Evolutionary conservation across 208 protist species (phyloP).

Genomic region (Trypanosoma lewisi): DNA sequence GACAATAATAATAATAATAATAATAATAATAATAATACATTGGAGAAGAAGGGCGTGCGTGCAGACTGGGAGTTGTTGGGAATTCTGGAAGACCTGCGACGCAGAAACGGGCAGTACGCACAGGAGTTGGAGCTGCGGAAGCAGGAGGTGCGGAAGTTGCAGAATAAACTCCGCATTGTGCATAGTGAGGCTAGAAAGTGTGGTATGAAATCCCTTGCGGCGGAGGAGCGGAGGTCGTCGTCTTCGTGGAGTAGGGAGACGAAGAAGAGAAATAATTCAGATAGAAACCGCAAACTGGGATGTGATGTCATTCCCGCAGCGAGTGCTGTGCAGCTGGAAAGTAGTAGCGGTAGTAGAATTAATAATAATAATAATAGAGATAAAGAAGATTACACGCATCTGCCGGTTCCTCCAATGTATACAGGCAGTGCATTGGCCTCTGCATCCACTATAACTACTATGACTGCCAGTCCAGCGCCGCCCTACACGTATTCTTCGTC

Average conservation of each 20-base stretch:
- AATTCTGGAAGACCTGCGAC: too few relatives aligned
- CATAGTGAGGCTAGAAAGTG: slow-evolving; percentile 3
- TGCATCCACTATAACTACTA: neutral
- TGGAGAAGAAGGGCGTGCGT: too few relatives aligned
- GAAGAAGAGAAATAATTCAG: slow-evolving; percentile 1
- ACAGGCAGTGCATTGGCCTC: neutral
- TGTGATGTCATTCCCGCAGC: too few relatives aligned
- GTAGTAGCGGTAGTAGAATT: neutral
- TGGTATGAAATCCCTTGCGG: neutral
- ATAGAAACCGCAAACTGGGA: neutral
- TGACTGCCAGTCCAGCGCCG: neutral
- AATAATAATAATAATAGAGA: neutral
- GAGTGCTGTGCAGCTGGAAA: too few relatives aligned
- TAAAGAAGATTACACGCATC: neutral
- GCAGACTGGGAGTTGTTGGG: slow-evolving; percentile 1
- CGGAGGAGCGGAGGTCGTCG: neutral
- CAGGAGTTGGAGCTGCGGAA: slow-evolving; percentile 20
- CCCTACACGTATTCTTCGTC: neutral
- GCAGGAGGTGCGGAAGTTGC: slow-evolving; percentile 21
- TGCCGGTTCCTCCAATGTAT: slow-evolving; percentile 9
- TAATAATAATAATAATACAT: too few relatives aligned
- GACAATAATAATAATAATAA: too few relatives aligned
- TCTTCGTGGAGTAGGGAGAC: too few relatives aligned
- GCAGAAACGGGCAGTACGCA: slow-evolving; percentile 1
- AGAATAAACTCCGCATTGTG: slow-evolving; percentile 20